Evolutionary conservation across 768 basidiomycete species (phyloP).

Genomic region (Crucibulum laeve): DNA sequence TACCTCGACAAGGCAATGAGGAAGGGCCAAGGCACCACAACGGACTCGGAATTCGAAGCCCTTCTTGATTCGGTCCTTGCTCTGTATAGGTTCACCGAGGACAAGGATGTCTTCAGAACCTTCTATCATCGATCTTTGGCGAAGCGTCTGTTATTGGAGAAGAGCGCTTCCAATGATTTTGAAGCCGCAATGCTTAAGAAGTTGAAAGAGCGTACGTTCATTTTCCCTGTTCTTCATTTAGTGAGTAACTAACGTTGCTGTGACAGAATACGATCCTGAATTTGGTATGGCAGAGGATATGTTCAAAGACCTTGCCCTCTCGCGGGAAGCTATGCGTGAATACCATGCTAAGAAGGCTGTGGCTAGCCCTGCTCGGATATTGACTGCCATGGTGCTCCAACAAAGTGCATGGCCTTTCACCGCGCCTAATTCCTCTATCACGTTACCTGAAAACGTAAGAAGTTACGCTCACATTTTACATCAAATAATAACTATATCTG

Average conservation of each 20-base stretch:
- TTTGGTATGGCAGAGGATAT: constrained; percentile 93
- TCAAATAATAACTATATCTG: constrained; percentile 7
- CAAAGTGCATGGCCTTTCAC: constrained; percentile 86
- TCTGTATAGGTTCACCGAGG: constrained; percentile 83
- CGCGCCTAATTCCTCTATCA: constrained; percentile 41
- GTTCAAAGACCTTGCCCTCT: constrained; percentile 87
- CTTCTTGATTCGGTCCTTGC: constrained; percentile 63
- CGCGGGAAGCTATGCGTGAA: constrained; percentile 66
- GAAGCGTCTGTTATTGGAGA: constrained; percentile 81
- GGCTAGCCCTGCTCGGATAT: constrained; percentile 37
- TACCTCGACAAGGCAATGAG: constrained; percentile 86
- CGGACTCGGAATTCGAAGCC: constrained; percentile 58
- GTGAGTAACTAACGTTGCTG: neutral
- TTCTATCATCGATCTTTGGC: constrained; percentile 88
- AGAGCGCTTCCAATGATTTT: constrained; percentile 82
- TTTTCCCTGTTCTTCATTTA: neutral
- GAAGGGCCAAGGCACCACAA: constrained; percentile 70
- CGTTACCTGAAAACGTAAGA: constrained; percentile 51
- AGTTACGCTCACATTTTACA: constrained; percentile 1
- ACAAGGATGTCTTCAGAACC: constrained; percentile 91
- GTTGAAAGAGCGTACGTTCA: constrained; percentile 61
- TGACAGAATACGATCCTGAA: constrained; percentile 87
- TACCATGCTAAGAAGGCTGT: constrained; percentile 46
- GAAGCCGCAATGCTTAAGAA: constrained; percentile 83
- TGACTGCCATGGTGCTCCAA: constrained; percentile 82